Base-by-base conservation (phyloP, 768 basidiomycete species). In the Tylopilus vinaceipallidus region DNA sequence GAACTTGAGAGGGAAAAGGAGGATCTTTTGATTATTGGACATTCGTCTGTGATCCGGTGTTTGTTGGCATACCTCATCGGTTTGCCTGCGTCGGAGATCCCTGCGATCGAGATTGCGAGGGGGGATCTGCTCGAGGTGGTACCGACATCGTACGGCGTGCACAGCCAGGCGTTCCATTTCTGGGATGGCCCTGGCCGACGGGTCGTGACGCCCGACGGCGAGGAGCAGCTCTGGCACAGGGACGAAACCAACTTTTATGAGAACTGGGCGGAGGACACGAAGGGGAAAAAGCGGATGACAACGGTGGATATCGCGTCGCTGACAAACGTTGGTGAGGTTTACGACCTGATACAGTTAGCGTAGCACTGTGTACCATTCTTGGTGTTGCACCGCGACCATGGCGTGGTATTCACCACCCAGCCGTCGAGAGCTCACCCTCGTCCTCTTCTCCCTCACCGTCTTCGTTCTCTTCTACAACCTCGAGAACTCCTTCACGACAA, bases 21-120 rank as follows among this genome's bases (percentile, higher is more conserved):
- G 60, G 97, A 98, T 70, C 73, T 99, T 5, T 76, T 99, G 33
- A 98, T 99, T 68, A 91, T 98, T 58, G 95, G 93, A 1, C 95
- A 98, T 65, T 92, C 95, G 14, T 95, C 93, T 34, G 97, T 98
- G 64, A 97, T 98, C 60, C 85, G 97, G 16, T 99, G 97, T 72
- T 76, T 99, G 50, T 80, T 98, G 38, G 87, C 94, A 3, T 93
- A 93, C 67, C 84, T 93, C 59, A 92, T 93, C 56, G 97, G 97
- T 6, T 76, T 98, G 3, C 92, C 94, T 6, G 92, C 95, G 0
- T 87, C 88, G 23, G 97, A 99, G 66, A 97, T 99, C 38, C 97
- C 97, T 0, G 95, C 93, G 1, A 95, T 98, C 46, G 95, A 98
- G 69, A 87, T 99, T 58, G 91, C 95, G 32, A 82, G 97, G 12